Percentiles rank a stretch among this genome's conserved stretches.
These are phyloP conservation scores for Alternaria panax DNA, from an alignment of 2,329 filamentous ascomycete genomes.

Conservation along the genomic window DNA sequence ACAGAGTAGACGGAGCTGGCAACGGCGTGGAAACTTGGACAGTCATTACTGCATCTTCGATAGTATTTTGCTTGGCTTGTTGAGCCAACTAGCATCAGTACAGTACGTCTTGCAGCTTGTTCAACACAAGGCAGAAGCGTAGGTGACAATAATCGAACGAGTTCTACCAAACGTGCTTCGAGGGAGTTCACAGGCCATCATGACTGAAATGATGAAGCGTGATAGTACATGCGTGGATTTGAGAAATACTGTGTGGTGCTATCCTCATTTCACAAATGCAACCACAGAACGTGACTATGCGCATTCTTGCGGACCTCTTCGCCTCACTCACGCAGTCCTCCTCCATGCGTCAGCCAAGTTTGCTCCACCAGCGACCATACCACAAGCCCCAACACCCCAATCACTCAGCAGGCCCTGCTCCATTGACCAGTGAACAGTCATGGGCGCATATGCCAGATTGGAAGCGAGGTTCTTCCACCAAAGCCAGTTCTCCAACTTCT, in stretches of 20 bases:
- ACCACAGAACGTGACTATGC: neutral
- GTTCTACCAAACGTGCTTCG: neutral
- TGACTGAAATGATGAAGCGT: neutral
- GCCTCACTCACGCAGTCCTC: slow-evolving; percentile 37
- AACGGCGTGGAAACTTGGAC: neutral
- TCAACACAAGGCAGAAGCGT: neutral
- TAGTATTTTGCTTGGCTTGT: neutral
- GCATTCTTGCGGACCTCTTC: neutral
- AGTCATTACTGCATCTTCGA: neutral
- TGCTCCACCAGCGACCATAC: slow-evolving; percentile 58
- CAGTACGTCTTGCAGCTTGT: neutral
- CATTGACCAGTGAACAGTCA: slow-evolving; percentile 84
- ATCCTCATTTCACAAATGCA: neutral
- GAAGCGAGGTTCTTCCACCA: slow-evolving; percentile 74
- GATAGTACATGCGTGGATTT: neutral
- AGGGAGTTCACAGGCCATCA: neutral
- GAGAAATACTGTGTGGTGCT: neutral
- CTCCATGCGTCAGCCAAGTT: slow-evolving; percentile 57
- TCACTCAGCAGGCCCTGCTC: slow-evolving; percentile 64
- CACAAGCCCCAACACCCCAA: slow-evolving; percentile 65
- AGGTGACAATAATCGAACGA: neutral
- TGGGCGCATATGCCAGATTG: slow-evolving; percentile 78
- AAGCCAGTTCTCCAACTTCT: slow-evolving; percentile 42
- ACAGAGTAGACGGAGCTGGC: neutral
- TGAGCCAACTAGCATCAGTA: neutral